Base-by-base conservation (phyloP, 1,284 basidiomycete species). In the Trametes hirsuta region DNA sequence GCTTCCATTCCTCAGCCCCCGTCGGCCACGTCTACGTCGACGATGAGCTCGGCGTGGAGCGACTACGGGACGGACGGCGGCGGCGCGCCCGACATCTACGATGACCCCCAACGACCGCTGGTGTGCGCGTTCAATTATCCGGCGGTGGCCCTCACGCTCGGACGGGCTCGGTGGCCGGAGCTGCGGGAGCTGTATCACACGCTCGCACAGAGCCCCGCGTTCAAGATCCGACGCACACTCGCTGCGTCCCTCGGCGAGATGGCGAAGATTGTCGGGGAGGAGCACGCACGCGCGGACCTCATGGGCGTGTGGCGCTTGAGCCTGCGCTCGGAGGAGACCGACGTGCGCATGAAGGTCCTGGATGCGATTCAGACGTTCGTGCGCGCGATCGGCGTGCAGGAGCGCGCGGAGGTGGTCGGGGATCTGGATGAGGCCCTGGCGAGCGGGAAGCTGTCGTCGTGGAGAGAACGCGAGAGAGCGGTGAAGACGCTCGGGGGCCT, bases 91-190 rank as follows among this genome's bases (percentile, higher is more conserved):
- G 72, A 73, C 53, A 71, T 73, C 22, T 74, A 72, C 49, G 72
- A 76, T 25, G 84, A 87, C 63, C 84, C 87, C 0, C 87, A 93
- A 56, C 87, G 95, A 44, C 87, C 93, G 10, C 79, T 96, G 15
- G 90, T 97, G 34, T 93, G 94, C 66, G 94, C 94, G 8, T 98
- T 96, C 81, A 98, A 98, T 74, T 90, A 94, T 69, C 97, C 96
- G 18, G 96, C 96, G 11, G 93, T 98, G 1, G 86, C 88, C 11
- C 81, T 96, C 8, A 94, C 95, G 0, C 79, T 98, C 15, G 96
- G 96, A 5, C 76, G 79, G 5, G 74, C 76, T 2, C 84, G 91
- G 46, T 99, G 96, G 96, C 69, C 73, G n/a, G 84, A 89, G 61
- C 77, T 99, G 12, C 86, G 90, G 30, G 80, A 81, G 6, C 77